Percentiles rank a stretch among this genome's conserved stretches.
Evolutionary conservation across 2,329 filamentous ascomycete species (phyloP).

Genomic region (Biscogniauxia mediterranea): DNA sequence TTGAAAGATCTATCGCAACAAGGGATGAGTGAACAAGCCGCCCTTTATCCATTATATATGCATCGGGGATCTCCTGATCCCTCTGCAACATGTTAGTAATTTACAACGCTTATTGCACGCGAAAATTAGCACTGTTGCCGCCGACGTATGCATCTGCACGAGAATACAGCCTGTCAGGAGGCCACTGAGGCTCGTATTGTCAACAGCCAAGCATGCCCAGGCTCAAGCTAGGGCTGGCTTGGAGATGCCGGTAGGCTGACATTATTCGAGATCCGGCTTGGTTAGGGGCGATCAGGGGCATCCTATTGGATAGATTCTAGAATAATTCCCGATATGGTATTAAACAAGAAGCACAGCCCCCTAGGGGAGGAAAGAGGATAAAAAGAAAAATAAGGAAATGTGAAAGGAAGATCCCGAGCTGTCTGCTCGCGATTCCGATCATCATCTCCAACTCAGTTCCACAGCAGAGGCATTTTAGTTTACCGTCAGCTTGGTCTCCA

Average conservation of each 20-base stretch:
- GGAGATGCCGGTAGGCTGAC: constrained; percentile 1
- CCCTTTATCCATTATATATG: not conserved
- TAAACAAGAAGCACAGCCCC: not conserved
- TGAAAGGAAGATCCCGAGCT: not conserved
- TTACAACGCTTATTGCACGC: not conserved
- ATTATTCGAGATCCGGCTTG: not conserved
- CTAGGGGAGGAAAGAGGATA: not conserved
- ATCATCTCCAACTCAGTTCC: not conserved
- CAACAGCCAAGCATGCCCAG: not conserved
- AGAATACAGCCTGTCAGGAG: not conserved
- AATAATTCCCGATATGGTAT: constrained; percentile 9
- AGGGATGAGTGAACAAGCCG: not conserved
- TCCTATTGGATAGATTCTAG: constrained; percentile 11
- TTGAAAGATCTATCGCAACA: not conserved
- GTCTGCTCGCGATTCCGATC: not conserved
- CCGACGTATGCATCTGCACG: not conserved
- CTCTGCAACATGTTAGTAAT: not conserved
- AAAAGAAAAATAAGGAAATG: not conserved
- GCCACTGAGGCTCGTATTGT: not conserved
- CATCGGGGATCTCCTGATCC: not conserved
- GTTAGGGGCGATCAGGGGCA: constrained; percentile 8
- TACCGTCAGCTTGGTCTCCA: not conserved
- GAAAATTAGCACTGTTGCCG: not conserved
- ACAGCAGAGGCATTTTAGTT: not conserved
- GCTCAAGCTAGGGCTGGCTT: not conserved